Base-by-base conservation (phyloP, 2,329 filamentous ascomycete species). In the Ophiostoma sp. region DNA sequence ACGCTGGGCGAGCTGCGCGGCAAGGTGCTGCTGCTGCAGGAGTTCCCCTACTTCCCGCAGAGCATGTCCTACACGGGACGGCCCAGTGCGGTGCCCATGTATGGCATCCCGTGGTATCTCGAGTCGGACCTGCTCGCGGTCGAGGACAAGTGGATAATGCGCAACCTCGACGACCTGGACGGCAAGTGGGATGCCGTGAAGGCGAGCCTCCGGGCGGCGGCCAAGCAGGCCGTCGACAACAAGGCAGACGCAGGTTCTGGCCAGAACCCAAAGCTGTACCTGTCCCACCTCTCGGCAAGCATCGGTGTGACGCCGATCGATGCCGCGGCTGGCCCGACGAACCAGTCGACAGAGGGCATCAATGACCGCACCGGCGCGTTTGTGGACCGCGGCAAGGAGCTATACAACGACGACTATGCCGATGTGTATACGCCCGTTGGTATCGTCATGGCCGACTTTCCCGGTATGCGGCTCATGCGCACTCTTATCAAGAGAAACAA, bases 391-490 rank as follows among this genome's bases (percentile, higher is more conserved):
- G 67, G 68, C 3, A 62, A 67, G n/a, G 52, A 65, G 38, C 38
- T 38, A 9, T 62, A 60, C 9, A 60, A 38, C 4, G 6, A 16
- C 36, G 64, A 40, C 12, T 6, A n/a, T 5, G 14, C 12, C 49
- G 16, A 8, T 44, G 49, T 36, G 5, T 65, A 62, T 38, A 64
- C 55, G 14, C 75, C 78, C 38, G 78, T 80, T 1, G 82, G 82
- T 11, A 75, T 84, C 8, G 76, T 84, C 47, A 83, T 84, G 71
- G 76, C 81, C 2, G 82, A 84, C 69, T 84, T 84, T 64, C 81
- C 81, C 0, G 82, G 82, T 2, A 75, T 74, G 71, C 76, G 74
- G 64, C 75, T 81, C 42, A 77, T 84, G 49, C 76, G 81, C 41
- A 77, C 75, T 36, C 76, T 84, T 9, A 69, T 84, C 66, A 73